Evolutionary conservation across 306 rosid genomes (phyloP).

Genomic region (Cucurbita moschata): DNA sequence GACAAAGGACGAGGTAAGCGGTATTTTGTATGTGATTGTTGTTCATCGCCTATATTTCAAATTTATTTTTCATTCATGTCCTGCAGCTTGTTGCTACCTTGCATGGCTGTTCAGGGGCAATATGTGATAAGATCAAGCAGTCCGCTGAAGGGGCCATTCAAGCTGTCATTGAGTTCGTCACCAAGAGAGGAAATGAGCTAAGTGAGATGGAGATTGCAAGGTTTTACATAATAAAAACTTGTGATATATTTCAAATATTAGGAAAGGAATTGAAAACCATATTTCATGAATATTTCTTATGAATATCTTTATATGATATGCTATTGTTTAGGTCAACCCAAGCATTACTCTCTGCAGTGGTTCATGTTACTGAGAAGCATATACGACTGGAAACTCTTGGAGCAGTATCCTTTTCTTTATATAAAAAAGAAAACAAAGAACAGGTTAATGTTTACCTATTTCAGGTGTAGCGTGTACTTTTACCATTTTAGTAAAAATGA

Average conservation of each 20-base stretch:
- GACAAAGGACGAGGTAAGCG: slow-evolving; percentile 72
- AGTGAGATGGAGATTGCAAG: slow-evolving; percentile 73
- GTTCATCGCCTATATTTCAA: background rate
- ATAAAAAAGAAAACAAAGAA: too few relatives aligned
- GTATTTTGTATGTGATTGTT: background rate
- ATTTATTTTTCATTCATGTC: background rate
- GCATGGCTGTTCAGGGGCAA: slow-evolving; percentile 65
- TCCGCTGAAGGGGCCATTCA: slow-evolving; percentile 96
- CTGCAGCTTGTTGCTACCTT: slow-evolving; percentile 78
- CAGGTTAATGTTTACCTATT: background rate
- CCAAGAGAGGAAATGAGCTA: slow-evolving; percentile 65
- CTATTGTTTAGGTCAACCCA: slow-evolving; percentile 65
- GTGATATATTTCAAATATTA: slow-evolving; percentile 3
- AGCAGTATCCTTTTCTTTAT: slow-evolving; percentile 63
- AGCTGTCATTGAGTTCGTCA: slow-evolving; percentile 76
- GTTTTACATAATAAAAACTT: slow-evolving; percentile 23
- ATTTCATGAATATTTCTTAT: slow-evolving; percentile 12
- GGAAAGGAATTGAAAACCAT: background rate
- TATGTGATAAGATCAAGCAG: slow-evolving; percentile 85
- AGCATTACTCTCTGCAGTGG: slow-evolving; percentile 65
- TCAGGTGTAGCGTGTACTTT: background rate
- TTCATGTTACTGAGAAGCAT: slow-evolving; percentile 72
- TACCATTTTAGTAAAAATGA: background rate
- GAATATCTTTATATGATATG: background rate
- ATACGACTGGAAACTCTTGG: slow-evolving; percentile 79